phyloP scores from a whole-genome alignment of 306 rosid genomes.

The Phaseolus lunatus region DNA sequence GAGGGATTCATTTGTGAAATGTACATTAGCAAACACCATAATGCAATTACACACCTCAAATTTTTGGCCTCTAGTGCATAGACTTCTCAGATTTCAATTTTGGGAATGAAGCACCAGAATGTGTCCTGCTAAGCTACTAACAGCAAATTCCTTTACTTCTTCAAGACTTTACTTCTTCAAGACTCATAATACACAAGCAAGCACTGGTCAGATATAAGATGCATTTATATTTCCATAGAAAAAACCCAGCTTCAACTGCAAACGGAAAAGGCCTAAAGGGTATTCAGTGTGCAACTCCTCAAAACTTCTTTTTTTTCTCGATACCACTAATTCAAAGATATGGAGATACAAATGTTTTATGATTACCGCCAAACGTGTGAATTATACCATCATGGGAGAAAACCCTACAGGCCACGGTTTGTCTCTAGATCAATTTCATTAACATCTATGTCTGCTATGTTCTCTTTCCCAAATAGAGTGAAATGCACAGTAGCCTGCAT shows the following conservation, averaged over 20 bases:
- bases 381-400: constrained; percentile 53
- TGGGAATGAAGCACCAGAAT: constrained; percentile 1
- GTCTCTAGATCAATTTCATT: constrained; percentile 65
- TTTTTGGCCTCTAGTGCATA: constrained; percentile 20
- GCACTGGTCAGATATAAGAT: not conserved
- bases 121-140: not conserved
- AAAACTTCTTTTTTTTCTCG: not conserved
- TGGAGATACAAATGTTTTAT: not conserved
- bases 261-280: constrained; percentile 12
- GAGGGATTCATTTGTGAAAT: not conserved
- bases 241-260: not conserved
- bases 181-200: constrained; percentile 32
- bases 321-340: not conserved
- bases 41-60: constrained; percentile 19
- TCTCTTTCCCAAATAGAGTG: constrained; percentile 88
- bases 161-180: constrained; percentile 7
- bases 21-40: not conserved
- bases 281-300: constrained; percentile 17
- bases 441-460: constrained; percentile 68
- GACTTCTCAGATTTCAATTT: constrained; percentile 21
- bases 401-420: constrained; percentile 41
- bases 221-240: not conserved
- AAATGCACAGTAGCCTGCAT: constrained; percentile 92
- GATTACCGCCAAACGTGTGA: not conserved
- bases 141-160: constrained; percentile 10